Conservation (phyloP, 192 early-diverging fungal species). For the Funneliformis geosporum region DNA sequence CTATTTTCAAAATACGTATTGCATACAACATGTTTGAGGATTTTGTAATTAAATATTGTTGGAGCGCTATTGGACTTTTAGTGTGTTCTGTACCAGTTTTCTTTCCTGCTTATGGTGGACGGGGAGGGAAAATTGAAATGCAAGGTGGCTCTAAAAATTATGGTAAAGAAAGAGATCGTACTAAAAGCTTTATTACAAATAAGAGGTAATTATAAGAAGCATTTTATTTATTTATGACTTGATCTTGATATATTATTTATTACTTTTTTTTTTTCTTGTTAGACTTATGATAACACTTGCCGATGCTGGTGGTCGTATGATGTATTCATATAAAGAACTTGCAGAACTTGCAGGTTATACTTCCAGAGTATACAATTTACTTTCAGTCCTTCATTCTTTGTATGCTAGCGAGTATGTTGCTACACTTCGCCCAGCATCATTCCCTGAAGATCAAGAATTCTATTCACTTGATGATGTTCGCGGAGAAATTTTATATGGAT, state of each 20-base stretch:
- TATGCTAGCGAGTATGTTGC: slow-evolving; percentile 44
- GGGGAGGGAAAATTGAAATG: slow-evolving; percentile 46
- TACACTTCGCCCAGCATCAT: slow-evolving; percentile 21
- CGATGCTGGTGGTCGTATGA: slow-evolving; percentile 94
- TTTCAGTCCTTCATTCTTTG: slow-evolving; percentile 81
- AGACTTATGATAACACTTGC: slow-evolving; percentile 85
- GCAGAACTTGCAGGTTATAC: slow-evolving; percentile 91
- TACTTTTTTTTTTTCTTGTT: neutral
- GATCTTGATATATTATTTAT: neutral
- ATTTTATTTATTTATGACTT: neutral
- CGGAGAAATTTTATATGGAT: slow-evolving; percentile 58
- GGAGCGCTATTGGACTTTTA: slow-evolving; percentile 88
- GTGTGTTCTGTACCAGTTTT: slow-evolving; percentile 89
- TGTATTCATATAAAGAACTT: slow-evolving; percentile 94
- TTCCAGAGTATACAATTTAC: slow-evolving; percentile 80
- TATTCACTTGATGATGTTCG: slow-evolving; percentile 56
- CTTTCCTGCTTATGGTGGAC: slow-evolving; percentile 59
- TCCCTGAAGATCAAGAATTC: slow-evolving; percentile 30
- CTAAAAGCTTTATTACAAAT: slow-evolving; percentile 89
- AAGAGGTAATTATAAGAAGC: slow-evolving; percentile 53
- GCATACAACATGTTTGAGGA: slow-evolving; percentile 94
- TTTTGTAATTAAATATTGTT: slow-evolving; percentile 95
- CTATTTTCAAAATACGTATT: slow-evolving; percentile 82
- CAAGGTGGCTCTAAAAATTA: neutral
- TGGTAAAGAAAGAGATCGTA: slow-evolving; percentile 53